Evolutionary conservation across 371 early-diverging fungal genomes (phyloP).

Genomic region (Blastocladiella emersonii): DNA sequence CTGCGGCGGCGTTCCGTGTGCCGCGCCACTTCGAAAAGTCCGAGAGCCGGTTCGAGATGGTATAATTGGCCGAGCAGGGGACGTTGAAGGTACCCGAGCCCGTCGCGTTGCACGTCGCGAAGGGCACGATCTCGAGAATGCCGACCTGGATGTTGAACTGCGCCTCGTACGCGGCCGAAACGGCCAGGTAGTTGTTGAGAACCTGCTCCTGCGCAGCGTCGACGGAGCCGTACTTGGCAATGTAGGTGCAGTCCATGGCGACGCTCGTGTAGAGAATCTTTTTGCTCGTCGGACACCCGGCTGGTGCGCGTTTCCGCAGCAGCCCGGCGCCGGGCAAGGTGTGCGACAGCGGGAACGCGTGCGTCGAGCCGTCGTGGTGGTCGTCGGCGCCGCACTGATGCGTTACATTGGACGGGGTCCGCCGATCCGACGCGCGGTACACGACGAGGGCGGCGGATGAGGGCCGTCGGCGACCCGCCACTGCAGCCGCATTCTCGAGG

Average conservation of each 20-base stretch:
- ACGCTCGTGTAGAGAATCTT: constrained; percentile 9
- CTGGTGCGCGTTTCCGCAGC: too few species aligned
- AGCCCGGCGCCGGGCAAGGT: too few species aligned
- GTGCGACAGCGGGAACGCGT: too few species aligned
- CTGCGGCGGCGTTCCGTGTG: neutral
- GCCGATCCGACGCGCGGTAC: neutral
- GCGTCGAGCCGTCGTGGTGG: neutral
- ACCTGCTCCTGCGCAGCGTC: constrained; percentile 1
- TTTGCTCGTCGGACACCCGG: constrained; percentile 5
- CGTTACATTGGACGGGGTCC: neutral
- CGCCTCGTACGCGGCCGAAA: neutral
- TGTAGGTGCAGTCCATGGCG: constrained; percentile 10
- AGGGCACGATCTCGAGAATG: constrained; percentile 5
- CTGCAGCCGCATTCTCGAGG: too few species aligned
- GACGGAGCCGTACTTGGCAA: constrained; percentile 2
- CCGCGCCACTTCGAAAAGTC: constrained; percentile 10
- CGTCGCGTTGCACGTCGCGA: neutral
- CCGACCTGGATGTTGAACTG: constrained; percentile 9
- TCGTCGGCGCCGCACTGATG: neutral
- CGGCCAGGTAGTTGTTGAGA: neutral
- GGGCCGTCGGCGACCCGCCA: too few species aligned
- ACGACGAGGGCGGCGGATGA: neutral
- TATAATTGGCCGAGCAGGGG: constrained; percentile 3
- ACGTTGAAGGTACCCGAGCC: neutral
- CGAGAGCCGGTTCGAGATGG: constrained; percentile 5